These are phyloP conservation scores for Aspergillus leporis DNA, from an alignment of 495 filamentous ascomycete species.

Conservation along the genomic window DNA sequence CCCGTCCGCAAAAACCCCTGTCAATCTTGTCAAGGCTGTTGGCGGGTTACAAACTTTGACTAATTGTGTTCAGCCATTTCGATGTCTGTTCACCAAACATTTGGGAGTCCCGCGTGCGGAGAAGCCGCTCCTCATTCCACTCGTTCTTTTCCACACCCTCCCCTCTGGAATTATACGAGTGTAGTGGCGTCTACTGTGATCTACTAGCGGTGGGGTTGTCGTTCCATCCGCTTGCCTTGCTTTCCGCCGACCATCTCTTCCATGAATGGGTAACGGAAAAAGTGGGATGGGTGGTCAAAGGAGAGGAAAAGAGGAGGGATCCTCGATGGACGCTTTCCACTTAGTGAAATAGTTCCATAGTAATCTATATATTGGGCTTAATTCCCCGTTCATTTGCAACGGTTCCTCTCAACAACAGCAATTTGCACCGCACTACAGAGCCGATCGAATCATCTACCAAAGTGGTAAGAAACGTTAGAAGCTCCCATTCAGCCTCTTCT, in stretches of 20 bases:
- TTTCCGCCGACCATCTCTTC: background rate
- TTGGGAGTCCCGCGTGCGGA: slow-evolving; percentile 21
- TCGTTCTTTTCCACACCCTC: background rate
- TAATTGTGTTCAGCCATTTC: background rate
- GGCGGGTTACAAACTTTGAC: slow-evolving; percentile 1
- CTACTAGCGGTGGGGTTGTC: slow-evolving; percentile 1
- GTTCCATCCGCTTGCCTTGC: background rate
- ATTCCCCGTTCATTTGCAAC: slow-evolving; percentile 13
- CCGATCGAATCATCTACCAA: slow-evolving; percentile 1
- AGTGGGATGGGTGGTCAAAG: background rate
- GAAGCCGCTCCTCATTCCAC: slow-evolving; percentile 9
- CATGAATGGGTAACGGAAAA: background rate
- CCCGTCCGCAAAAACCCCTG: background rate
- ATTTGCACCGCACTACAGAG: background rate
- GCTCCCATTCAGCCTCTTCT: too few species aligned
- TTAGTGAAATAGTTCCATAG: background rate
- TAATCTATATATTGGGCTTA: slow-evolving; percentile 21
- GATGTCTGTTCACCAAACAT: background rate
- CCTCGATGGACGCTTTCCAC: background rate
- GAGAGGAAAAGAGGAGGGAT: background rate
- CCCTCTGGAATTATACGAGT: slow-evolving; percentile 3
- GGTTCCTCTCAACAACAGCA: slow-evolving; percentile 1
- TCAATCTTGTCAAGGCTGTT: background rate
- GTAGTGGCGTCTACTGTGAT: slow-evolving; percentile 8
- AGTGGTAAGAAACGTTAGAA: slow-evolving; percentile 17